phyloP scores from a whole-genome alignment of 805 yeast genomes.

The Wickerhamiella qilinensis region DNA sequence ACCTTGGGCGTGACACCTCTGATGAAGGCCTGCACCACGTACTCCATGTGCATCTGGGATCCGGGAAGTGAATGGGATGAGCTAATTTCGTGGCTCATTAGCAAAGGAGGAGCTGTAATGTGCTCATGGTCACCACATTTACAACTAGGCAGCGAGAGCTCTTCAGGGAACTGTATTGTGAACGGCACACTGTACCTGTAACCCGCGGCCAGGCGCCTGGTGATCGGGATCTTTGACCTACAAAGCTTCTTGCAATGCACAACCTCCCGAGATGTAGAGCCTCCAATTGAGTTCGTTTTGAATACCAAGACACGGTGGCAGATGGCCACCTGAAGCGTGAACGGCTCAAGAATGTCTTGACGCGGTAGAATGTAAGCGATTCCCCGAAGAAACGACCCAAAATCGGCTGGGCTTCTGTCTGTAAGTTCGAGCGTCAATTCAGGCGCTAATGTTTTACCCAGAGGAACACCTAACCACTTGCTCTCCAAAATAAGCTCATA shows the following conservation, averaged over 20 bases:
- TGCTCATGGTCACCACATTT: neutral
- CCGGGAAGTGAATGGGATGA: neutral
- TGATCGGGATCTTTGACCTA: neutral
- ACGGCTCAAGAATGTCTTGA: neutral
- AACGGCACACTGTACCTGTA: conserved; percentile 1
- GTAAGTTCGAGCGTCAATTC: neutral
- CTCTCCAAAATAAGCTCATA: neutral
- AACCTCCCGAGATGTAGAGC: neutral
- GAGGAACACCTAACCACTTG: neutral
- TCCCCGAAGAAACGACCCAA: neutral
- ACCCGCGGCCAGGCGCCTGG: neutral
- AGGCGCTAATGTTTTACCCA: neutral
- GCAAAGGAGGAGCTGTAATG: neutral
- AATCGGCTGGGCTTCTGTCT: neutral
- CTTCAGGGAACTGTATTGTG: conserved; percentile 5
- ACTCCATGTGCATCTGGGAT: neutral
- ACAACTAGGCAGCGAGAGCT: conserved; percentile 1
- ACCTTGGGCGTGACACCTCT: neutral
- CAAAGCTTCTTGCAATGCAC: neutral
- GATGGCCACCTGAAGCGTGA: neutral
- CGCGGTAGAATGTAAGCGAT: neutral
- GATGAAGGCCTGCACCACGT: conserved; percentile 1
- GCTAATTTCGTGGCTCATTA: neutral
- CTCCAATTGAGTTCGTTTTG: neutral
- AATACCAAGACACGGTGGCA: neutral